phyloP scores from a whole-genome alignment of 495 filamentous ascomycete genomes.

The Annulohypoxylon maeteangense region DNA sequence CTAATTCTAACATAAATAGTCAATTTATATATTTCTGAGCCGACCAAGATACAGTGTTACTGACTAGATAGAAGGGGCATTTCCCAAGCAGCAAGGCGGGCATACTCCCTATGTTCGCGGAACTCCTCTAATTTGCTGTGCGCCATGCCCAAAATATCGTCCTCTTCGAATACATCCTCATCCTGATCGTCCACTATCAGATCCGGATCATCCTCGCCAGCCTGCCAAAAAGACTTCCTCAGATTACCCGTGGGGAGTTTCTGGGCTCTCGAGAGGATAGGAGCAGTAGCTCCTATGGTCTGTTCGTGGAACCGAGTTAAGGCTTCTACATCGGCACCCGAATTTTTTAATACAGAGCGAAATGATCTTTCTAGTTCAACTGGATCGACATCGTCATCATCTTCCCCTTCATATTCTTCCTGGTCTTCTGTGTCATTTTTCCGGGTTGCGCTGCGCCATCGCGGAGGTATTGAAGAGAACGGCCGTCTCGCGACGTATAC shows the following conservation, averaged over 20 bases:
- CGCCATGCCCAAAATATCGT: slow-evolving; percentile 82
- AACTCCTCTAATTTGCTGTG: slow-evolving; percentile 91
- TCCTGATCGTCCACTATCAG: slow-evolving; percentile 53
- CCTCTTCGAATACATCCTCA: slow-evolving; percentile 65
- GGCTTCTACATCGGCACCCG: slow-evolving; percentile 1
- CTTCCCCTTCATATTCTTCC: slow-evolving; percentile 19
- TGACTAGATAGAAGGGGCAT: slow-evolving; percentile 90
- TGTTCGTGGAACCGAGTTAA: slow-evolving; percentile 18
- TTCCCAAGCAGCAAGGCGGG: slow-evolving; percentile 91
- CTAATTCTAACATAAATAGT: slow-evolving; percentile 68
- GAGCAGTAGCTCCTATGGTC: not conserved
- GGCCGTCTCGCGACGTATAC: slow-evolving; percentile 47
- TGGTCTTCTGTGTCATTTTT: slow-evolving; percentile 29
- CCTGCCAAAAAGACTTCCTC: slow-evolving; percentile 52
- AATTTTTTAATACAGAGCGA: slow-evolving; percentile 5
- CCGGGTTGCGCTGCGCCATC: slow-evolving; percentile 32
- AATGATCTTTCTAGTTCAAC: slow-evolving; percentile 19
- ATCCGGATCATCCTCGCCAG: slow-evolving; percentile 56
- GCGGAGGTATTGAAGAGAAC: slow-evolving; percentile 53
- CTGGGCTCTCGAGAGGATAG: slow-evolving; percentile 2
- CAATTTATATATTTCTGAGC: slow-evolving; percentile 33
- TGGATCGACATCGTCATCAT: slow-evolving; percentile 25
- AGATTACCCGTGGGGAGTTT: not conserved
- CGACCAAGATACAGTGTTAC: slow-evolving; percentile 42
- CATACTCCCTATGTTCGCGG: slow-evolving; percentile 88